A percentile compares a stretch with the other conserved stretches of the same genome.
Conservation (phyloP, 2,329 filamentous ascomycete species). For the Neofusicoccum sp. region DNA sequence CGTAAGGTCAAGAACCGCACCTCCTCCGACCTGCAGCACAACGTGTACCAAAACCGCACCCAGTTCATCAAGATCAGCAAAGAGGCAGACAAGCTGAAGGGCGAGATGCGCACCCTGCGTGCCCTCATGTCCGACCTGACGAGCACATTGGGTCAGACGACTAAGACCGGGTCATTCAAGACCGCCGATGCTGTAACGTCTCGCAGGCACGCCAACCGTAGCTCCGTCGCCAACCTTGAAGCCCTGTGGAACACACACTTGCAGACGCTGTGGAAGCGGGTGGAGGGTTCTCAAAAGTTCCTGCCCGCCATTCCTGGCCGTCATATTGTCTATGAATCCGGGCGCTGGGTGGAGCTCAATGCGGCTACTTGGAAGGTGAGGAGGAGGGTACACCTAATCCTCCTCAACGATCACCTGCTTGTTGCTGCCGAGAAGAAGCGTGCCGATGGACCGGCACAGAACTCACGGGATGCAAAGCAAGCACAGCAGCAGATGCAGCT, state of each 20-base stretch:
- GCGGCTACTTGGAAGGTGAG: conserved; percentile 95
- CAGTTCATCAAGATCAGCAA: conserved; percentile 99
- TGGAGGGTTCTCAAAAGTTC: conserved; percentile 98
- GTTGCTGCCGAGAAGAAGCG: conserved; percentile 94
- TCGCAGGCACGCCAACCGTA: conserved; percentile 71
- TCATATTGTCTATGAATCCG: conserved; percentile 90
- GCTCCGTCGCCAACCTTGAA: conserved; percentile 76
- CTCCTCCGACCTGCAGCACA: conserved; percentile 83
- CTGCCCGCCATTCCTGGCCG: conserved; percentile 86
- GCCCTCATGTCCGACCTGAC: conserved; percentile 91
- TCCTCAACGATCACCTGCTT: conserved; percentile 91
- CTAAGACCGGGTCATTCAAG: conserved; percentile 33
- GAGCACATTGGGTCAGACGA: conserved; percentile 46
- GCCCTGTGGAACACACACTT: conserved; percentile 67
- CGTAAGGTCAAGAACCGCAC: conserved; percentile 75
- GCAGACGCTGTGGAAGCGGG: conserved; percentile 87
- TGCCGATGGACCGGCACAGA: conserved; percentile 59
- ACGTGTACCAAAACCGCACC: conserved; percentile 92
- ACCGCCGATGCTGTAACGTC: conserved; percentile 40
- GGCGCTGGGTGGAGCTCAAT: conserved; percentile 92
- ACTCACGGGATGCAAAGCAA: conserved; percentile 47
- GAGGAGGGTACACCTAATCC: conserved; percentile 82
- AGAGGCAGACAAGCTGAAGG: conserved; percentile 95
- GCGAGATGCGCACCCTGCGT: conserved; percentile 87
- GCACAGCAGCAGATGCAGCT: conserved; percentile 58